Evolutionary conservation across 768 basidiomycete species (phyloP), one percentile per base, ranked within the genome.

Genomic region (Lentinula sp.): DNA sequence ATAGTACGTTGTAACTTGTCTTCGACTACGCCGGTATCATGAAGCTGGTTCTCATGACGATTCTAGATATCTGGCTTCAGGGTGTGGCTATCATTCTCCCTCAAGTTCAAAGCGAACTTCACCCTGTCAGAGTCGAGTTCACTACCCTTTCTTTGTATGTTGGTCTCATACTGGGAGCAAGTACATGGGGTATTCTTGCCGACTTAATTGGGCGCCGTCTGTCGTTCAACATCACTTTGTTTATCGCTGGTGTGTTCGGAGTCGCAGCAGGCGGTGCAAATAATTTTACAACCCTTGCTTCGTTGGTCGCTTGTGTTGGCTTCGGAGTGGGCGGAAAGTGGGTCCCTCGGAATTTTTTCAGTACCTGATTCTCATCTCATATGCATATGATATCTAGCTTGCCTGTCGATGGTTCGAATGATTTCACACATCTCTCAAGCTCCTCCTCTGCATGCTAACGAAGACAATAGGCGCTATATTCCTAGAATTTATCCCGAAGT

Each of bases 241-340:
- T 73, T 54, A 53, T 74, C 13, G 72, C 71, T 46, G 80, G 49
- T 23, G 78, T 83, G 1, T 84, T 85, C 65, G 83, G 83, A 8
- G 75, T 80, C 50, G 76, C 81, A 5, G 74, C 80, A 6, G 81
- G 78, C 39, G 80, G 74, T n/a, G 74, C 78, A 11, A 69, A 75
- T 4, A 79, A 76, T 64, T 83, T 82, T 62, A 72, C 75, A 43
- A 67, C 77, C 1, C 34, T 61, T 13, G 53, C 53, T 39, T 63
- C 67, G 6, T 67, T 76, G 42, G 69, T 75, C 21, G 79, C 79
- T 16, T 80, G 77, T 63, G 66, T 79, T 62, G 81, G 79, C 15
- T 79, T 82, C 58, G 81, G 81, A 21, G 67, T 82, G 9, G 80
- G 81, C 56, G 82, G 83, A 67, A 79, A 83, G 79, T 76, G 67